phyloP scores from a whole-genome alignment of 805 yeast genomes.

The Candida vartiovaarae region DNA sequence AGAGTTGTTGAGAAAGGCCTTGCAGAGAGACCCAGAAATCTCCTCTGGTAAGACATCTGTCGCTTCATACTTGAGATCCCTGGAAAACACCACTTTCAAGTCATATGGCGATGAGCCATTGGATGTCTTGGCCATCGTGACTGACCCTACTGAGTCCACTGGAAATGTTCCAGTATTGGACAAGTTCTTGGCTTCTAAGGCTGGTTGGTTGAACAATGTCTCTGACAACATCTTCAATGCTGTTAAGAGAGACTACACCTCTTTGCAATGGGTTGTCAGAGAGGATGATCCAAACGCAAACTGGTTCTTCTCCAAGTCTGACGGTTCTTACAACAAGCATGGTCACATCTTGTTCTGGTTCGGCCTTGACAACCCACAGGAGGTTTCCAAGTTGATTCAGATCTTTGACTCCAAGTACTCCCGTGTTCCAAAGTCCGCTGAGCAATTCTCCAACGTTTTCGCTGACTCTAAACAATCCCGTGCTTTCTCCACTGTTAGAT shows the following conservation, averaged over 20 bases:
- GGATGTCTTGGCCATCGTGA: conserved; percentile 87
- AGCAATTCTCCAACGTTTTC: conserved; percentile 29
- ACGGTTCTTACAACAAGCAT: conserved; percentile 85
- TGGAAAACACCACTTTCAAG: conserved; percentile 57
- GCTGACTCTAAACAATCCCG: conserved; percentile 38
- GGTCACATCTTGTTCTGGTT: conserved; percentile 95
- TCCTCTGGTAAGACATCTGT: conserved; percentile 64
- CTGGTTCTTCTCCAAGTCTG: conserved; percentile 89
- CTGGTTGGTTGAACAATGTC: conserved; percentile 97
- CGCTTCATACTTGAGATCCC: conserved; percentile 70
- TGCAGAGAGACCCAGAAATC: conserved; percentile 71
- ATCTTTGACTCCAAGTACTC: conserved; percentile 35
- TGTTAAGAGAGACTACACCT: conserved; percentile 62
- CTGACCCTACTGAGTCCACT: conserved; percentile 31
- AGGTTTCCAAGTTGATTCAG: conserved; percentile 57
- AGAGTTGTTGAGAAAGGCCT: conserved; percentile 70
- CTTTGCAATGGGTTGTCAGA: conserved; percentile 81
- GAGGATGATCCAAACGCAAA: conserved; percentile 88
- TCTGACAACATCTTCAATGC: conserved; percentile 90
- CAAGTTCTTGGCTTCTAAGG: conserved; percentile 77
- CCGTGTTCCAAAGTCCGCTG: conserved; percentile 24
- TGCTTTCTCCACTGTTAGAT: conserved; percentile 38
- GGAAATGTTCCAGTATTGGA: conserved; percentile 61
- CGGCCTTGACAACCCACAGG: conserved; percentile 62
- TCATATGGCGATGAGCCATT: conserved; percentile 94